Conservation (phyloP, 345 rosid species). For the Jatropha curcas region DNA sequence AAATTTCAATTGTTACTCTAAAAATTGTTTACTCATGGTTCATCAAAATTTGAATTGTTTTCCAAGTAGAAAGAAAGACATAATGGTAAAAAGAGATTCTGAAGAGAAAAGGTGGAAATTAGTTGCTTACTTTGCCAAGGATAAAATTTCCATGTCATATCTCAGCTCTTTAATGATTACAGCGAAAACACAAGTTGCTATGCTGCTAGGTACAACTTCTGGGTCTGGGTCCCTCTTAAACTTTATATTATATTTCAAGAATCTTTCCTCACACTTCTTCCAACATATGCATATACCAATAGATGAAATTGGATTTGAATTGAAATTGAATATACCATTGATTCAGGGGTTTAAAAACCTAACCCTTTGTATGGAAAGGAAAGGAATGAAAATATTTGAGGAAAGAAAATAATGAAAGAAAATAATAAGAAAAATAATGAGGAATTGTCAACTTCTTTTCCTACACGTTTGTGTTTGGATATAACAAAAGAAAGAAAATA, state of each 20-base stretch:
- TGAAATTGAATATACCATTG: not conserved
- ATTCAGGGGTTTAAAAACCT: not conserved
- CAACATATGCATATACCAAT: not conserved
- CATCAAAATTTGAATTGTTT: not conserved
- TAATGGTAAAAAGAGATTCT: constrained; percentile 8
- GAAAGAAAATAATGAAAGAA: too few species aligned
- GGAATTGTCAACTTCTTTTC: too few species aligned
- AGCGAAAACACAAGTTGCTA: not conserved
- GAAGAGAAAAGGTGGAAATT: constrained; percentile 11
- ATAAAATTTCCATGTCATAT: constrained; percentile 18
- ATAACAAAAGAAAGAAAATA: too few species aligned
- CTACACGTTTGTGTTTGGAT: too few species aligned
- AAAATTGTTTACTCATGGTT: too few species aligned
- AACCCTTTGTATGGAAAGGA: not conserved
- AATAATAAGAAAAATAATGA: too few species aligned
- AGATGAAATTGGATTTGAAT: not conserved
- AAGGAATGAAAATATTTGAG: not conserved
- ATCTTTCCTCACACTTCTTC: not conserved
- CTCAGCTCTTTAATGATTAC: constrained; percentile 17
- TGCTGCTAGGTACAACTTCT: too few species aligned
- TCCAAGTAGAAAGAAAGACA: constrained; percentile 8
- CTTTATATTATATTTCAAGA: not conserved
- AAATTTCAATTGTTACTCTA: too few species aligned
- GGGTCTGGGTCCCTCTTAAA: not conserved
- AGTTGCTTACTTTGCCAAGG: constrained; percentile 11